These are phyloP conservation scores for Trypanosoma theileri DNA, from an alignment of 208 protist species.

Conservation along the genomic window DNA sequence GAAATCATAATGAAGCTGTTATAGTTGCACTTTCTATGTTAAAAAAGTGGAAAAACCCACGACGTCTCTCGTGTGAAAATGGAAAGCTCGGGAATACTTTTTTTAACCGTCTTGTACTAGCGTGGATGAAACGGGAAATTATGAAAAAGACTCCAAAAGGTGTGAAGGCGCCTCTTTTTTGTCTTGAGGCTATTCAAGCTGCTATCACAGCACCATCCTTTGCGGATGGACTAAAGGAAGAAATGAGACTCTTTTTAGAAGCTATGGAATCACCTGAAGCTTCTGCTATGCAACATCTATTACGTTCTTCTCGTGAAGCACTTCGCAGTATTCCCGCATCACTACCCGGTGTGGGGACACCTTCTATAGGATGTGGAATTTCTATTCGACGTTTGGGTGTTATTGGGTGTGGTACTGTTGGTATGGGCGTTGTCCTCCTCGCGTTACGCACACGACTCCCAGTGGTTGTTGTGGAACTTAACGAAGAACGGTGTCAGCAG, in stretches of 20 bases:
- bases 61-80: constrained; percentile 24
- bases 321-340: constrained; percentile 15
- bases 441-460: constrained; percentile 47
- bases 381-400: constrained; percentile 50
- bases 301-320: constrained; percentile 50
- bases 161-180: constrained; percentile 40
- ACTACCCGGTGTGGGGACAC: not conserved
- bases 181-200: constrained; percentile 47
- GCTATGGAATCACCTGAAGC: constrained; percentile 41
- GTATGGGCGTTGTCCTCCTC: constrained; percentile 72
- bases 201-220: constrained; percentile 32
- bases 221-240: constrained; percentile 37
- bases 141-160: constrained; percentile 38
- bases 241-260: constrained; percentile 49
- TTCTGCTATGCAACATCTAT: constrained; percentile 70
- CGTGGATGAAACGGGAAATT: constrained; percentile 45
- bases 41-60: constrained; percentile 22
- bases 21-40: constrained; percentile 4
- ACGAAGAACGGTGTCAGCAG: constrained; percentile 30
- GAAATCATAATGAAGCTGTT: not conserved
- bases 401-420: constrained; percentile 83
- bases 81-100: constrained; percentile 22
- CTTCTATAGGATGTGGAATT: not conserved
- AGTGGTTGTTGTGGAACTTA: constrained; percentile 76
- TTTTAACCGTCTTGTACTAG: constrained; percentile 37